Conservation (phyloP, 768 basidiomycete species). For the Boletus eberwhitei region DNA sequence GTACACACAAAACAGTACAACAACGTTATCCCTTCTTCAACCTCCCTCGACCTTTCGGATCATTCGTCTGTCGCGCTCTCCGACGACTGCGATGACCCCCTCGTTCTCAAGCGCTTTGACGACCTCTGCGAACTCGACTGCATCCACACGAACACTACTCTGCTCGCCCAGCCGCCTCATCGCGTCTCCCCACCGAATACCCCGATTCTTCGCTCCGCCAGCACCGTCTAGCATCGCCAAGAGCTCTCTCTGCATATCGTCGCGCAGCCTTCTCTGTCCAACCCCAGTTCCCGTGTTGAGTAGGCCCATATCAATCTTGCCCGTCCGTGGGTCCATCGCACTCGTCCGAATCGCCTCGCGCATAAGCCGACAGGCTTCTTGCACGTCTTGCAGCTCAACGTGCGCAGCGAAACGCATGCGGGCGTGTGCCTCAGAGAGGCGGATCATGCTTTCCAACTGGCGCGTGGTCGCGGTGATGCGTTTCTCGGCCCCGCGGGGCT, state of each 20-base stretch:
- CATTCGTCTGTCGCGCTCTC: slow-evolving; percentile 81
- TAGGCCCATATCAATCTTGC: slow-evolving; percentile 95
- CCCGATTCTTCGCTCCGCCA: slow-evolving; percentile 47
- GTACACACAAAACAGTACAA: background rate
- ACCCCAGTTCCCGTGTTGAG: slow-evolving; percentile 91
- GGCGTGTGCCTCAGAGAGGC: slow-evolving; percentile 93
- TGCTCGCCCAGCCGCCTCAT: slow-evolving; percentile 76
- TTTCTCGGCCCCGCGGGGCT: slow-evolving; percentile 83
- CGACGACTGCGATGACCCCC: slow-evolving; percentile 80
- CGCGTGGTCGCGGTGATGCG: slow-evolving; percentile 98
- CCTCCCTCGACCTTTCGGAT: slow-evolving; percentile 64
- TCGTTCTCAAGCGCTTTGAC: slow-evolving; percentile 79
- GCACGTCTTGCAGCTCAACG: slow-evolving; percentile 84
- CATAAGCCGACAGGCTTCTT: slow-evolving; percentile 93
- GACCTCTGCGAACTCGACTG: slow-evolving; percentile 78
- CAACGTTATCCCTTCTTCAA: slow-evolving; percentile 8
- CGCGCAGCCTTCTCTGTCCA: slow-evolving; percentile 79
- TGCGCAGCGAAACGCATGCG: slow-evolving; percentile 90
- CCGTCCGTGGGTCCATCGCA: slow-evolving; percentile 94
- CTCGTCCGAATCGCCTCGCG: slow-evolving; percentile 92
- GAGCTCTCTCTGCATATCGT: slow-evolving; percentile 88
- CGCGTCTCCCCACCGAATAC: slow-evolving; percentile 82
- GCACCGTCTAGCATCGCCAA: slow-evolving; percentile 55
- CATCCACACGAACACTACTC: slow-evolving; percentile 77
- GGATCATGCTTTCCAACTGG: slow-evolving; percentile 96